Evolutionary conservation across 441 rosid genomes (phyloP).

Genomic region (Erysimum pusillum): DNA sequence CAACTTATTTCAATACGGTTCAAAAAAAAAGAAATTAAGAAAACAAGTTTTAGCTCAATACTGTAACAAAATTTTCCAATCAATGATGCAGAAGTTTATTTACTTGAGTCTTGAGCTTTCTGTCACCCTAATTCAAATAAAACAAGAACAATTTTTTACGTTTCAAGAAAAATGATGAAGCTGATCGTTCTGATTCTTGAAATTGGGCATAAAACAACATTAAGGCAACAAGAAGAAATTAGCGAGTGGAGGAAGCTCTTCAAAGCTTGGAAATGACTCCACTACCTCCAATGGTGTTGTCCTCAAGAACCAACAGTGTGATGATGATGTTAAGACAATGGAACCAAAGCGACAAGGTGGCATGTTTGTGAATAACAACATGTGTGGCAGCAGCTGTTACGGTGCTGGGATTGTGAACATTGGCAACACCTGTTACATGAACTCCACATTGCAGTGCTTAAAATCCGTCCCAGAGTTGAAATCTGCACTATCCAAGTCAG

Average conservation of each 20-base stretch:
- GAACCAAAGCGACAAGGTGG: too few relatives aligned
- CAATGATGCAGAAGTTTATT: not conserved
- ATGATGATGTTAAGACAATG: too few relatives aligned
- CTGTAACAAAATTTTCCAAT: not conserved
- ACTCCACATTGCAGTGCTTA: conserved; percentile 31
- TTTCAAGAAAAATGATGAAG: not conserved
- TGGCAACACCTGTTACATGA: conserved; percentile 33
- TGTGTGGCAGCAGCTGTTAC: too few relatives aligned
- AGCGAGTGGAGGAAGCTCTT: too few relatives aligned
- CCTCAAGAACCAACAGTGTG: too few relatives aligned
- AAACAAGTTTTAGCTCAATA: not conserved
- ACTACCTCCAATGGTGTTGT: too few relatives aligned
- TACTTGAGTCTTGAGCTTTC: not conserved
- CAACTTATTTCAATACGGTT: not conserved
- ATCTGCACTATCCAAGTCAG: conserved; percentile 33
- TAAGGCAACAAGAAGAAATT: not conserved
- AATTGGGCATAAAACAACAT: not conserved
- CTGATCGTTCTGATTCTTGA: not conserved
- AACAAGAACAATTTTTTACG: not conserved
- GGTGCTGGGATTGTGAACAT: conserved; percentile 33
- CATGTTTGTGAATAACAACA: too few relatives aligned
- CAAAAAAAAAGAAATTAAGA: too few relatives aligned
- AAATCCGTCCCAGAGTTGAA: conserved; percentile 35
- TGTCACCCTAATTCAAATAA: not conserved
- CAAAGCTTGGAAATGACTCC: too few relatives aligned